phyloP scores from a whole-genome alignment of 257 asterid species.

The Przewalskia tangutica region DNA sequence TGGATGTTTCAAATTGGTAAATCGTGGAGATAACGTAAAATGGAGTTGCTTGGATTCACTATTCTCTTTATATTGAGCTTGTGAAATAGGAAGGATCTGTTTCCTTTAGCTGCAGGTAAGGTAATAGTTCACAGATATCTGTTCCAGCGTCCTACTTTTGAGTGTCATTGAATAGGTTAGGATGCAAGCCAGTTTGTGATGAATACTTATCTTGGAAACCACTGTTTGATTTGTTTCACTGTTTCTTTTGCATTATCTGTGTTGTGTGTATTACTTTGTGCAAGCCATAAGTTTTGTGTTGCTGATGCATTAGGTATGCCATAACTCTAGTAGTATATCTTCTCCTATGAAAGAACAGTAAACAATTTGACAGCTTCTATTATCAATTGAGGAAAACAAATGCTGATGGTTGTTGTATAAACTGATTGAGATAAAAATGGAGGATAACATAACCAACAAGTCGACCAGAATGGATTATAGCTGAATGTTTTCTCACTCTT shows the following conservation, averaged over 20 bases:
- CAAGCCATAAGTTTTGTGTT: neutral
- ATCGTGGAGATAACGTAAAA: too few species aligned
- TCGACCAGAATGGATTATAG: neutral
- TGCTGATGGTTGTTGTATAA: neutral
- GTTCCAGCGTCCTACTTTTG: neutral
- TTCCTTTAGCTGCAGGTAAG: neutral
- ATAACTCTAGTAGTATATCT: neutral
- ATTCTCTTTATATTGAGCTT: neutral
- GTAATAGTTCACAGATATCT: neutral
- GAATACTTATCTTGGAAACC: neutral
- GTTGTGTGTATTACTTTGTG: neutral
- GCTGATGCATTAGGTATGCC: neutral
- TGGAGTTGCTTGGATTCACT: neutral
- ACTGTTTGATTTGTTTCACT: neutral
- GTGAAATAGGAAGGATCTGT: too few species aligned
- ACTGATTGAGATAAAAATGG: neutral
- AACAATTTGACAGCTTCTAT: neutral
- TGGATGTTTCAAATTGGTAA: neutral
- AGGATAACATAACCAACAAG: neutral
- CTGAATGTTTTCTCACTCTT: neutral
- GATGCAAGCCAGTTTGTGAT: neutral
- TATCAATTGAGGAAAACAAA: too few species aligned
- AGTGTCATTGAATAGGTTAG: neutral
- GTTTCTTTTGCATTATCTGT: neutral
- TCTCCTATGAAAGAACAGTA: neutral